Conservation (phyloP, 768 basidiomycete genomes). For the Gloeostereum incarnatum region DNA sequence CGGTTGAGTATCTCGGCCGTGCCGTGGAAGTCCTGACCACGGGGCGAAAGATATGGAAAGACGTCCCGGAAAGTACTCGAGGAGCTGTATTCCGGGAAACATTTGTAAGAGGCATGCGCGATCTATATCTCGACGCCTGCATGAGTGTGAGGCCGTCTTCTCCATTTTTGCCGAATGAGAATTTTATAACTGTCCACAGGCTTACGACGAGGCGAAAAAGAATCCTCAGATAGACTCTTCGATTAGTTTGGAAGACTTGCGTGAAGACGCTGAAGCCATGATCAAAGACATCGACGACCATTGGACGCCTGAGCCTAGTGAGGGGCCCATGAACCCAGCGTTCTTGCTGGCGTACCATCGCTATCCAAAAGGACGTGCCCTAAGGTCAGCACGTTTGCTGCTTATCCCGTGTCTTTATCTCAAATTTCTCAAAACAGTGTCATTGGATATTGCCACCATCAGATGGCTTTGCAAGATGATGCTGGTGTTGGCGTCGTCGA, state of each 20-base stretch:
- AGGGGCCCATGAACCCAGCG: conserved; percentile 14
- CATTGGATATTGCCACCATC: conserved; percentile 20
- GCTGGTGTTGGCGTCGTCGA: conserved; percentile 7
- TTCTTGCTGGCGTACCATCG: conserved; percentile 25
- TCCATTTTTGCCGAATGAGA: neutral
- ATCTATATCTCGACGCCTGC: conserved; percentile 21
- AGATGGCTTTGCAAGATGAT: conserved; percentile 12
- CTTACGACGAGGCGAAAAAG: neutral
- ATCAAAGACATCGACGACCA: conserved; percentile 21
- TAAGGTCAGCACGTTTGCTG: conserved; percentile 7
- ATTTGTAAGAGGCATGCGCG: conserved; percentile 32
- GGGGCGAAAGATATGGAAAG: conserved; percentile 27
- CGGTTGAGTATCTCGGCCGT: conserved; percentile 23
- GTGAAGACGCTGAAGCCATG: conserved; percentile 19
- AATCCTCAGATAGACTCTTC: conserved; percentile 7
- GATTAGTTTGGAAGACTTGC: too few species aligned
- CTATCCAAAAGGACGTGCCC: conserved; percentile 25
- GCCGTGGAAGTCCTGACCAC: conserved; percentile 32
- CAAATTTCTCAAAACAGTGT: conserved; percentile 6
- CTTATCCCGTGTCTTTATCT: neutral
- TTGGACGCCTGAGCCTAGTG: conserved; percentile 1
- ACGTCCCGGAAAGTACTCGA: conserved; percentile 25
- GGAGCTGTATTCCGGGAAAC: conserved; percentile 32
- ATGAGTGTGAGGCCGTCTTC: conserved; percentile 18
- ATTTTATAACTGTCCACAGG: neutral